Evolutionary conservation across 192 early-diverging fungal species (phyloP).

Genomic region (Entophlyctis luteolus): DNA sequence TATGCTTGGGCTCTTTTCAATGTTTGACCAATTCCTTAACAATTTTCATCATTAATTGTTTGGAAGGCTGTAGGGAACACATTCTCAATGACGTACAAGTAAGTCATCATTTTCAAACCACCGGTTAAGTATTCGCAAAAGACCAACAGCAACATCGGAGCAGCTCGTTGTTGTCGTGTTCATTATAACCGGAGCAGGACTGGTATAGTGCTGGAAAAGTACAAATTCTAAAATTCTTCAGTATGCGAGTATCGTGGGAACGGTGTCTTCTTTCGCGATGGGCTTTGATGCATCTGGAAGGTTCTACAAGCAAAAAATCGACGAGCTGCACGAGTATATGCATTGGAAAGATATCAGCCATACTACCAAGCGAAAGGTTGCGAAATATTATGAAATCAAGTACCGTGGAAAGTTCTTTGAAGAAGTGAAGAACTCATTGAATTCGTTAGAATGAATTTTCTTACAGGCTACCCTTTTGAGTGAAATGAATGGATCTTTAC

Average conservation of each 20-base stretch:
- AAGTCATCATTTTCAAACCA: slow-evolving; percentile 21
- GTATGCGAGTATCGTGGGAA: slow-evolving; percentile 45
- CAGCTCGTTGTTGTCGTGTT: slow-evolving; percentile 35
- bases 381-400: slow-evolving; percentile 33
- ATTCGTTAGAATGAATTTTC: too few relatives aligned
- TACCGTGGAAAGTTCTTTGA: slow-evolving; percentile 35
- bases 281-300: slow-evolving; percentile 45
- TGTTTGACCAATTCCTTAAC: slow-evolving; percentile 14
- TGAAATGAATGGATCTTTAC: slow-evolving; percentile 31
- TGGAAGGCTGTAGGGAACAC: slow-evolving; percentile 31
- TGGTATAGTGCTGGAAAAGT: background rate
- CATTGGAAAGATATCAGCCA: slow-evolving; percentile 34
- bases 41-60: slow-evolving; percentile 4
- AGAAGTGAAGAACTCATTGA: too few relatives aligned
- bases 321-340: slow-evolving; percentile 52
- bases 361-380: slow-evolving; percentile 16
- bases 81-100: slow-evolving; percentile 31
- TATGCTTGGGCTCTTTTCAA: slow-evolving; percentile 35
- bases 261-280: slow-evolving; percentile 45
- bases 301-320: slow-evolving; percentile 42
- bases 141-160: slow-evolving; percentile 26
- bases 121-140: slow-evolving; percentile 1
- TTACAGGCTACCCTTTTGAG: slow-evolving; percentile 8
- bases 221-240: background rate
- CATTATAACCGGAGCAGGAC: slow-evolving; percentile 30